phyloP scores from a whole-genome alignment of 345 rosid species.

The Brassica carinata region DNA sequence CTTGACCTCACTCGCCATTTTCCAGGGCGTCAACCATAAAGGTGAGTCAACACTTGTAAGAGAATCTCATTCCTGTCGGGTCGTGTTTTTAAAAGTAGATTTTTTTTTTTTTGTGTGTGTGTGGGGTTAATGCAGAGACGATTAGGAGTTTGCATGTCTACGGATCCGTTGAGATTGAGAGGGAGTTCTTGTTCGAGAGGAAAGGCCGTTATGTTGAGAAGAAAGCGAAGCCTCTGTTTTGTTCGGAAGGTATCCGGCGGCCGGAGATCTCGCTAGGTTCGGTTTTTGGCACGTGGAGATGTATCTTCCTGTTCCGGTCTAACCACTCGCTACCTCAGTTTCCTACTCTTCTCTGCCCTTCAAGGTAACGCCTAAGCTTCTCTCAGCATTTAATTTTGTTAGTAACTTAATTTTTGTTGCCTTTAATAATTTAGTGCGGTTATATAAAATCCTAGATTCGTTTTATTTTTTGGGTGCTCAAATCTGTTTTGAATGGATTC shows the following conservation, averaged over 20 bases:
- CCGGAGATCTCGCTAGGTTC: slow-evolving; percentile 40
- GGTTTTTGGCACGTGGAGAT: slow-evolving; percentile 40
- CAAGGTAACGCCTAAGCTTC: slow-evolving; percentile 38
- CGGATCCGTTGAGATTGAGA: slow-evolving; percentile 41
- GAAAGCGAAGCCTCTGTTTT: slow-evolving; percentile 35
- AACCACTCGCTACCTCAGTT: slow-evolving; percentile 32
- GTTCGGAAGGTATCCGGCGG: slow-evolving; percentile 17
- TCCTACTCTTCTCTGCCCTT: slow-evolving; percentile 42
- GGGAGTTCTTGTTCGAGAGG: slow-evolving; percentile 41
- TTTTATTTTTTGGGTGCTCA: not conserved
- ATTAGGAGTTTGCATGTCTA: slow-evolving; percentile 54
- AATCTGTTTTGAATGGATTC: not conserved
- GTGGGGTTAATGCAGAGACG: slow-evolving; percentile 37
- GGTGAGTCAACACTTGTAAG: slow-evolving; percentile 28
- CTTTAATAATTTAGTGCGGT: not conserved
- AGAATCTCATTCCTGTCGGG: not conserved
- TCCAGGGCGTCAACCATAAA: slow-evolving; percentile 40
- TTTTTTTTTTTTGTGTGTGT: not conserved
- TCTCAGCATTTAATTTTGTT: not conserved
- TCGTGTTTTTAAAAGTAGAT: not conserved
- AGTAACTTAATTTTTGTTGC: not conserved
- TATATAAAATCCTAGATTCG: not conserved
- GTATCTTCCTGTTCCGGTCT: slow-evolving; percentile 41
- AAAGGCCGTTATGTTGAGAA: slow-evolving; percentile 37
- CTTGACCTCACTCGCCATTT: slow-evolving; percentile 42